These are phyloP conservation scores for Leccinellum rugosiceps DNA, from an alignment of 768 basidiomycete genomes.

Conservation along the genomic window DNA sequence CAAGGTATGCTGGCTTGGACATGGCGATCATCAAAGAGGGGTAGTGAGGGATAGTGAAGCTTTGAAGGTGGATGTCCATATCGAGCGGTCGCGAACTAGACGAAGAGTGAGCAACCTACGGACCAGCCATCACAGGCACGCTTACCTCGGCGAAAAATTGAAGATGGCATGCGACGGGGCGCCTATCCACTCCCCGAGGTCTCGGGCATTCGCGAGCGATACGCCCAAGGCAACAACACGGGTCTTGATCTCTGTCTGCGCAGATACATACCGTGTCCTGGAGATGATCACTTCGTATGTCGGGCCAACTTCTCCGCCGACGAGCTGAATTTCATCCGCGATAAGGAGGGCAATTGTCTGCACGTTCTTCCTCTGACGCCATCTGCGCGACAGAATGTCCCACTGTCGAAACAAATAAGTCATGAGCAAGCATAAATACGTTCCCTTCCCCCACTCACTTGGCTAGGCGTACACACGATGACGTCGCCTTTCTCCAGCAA, in stretches of 20 bases:
- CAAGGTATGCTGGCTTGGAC: constrained; percentile 97
- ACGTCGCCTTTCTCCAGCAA: constrained; percentile 89
- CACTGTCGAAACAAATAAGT: constrained; percentile 49
- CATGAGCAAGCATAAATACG: background rate
- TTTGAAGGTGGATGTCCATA: constrained; percentile 96
- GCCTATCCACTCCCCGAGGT: constrained; percentile 97
- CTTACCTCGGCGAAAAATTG: constrained; percentile 92
- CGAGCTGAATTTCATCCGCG: constrained; percentile 91
- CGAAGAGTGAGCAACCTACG: background rate
- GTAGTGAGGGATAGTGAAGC: constrained; percentile 96
- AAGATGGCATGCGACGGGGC: constrained; percentile 92
- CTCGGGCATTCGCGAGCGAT: constrained; percentile 92
- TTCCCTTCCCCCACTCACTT: constrained; percentile 46
- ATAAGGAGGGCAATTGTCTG: constrained; percentile 91
- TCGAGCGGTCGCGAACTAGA: constrained; percentile 90
- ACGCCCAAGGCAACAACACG: constrained; percentile 94
- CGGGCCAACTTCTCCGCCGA: constrained; percentile 93
- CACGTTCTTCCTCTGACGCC: constrained; percentile 96
- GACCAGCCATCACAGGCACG: background rate
- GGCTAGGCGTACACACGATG: constrained; percentile 89
- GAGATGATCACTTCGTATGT: constrained; percentile 97
- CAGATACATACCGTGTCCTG: constrained; percentile 93
- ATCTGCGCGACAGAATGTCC: constrained; percentile 91
- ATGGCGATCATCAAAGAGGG: constrained; percentile 98
- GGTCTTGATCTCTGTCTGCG: constrained; percentile 89